These are phyloP conservation scores for Aureobasidium musti DNA, from an alignment of 2,329 filamentous ascomycete species.

Conservation along the genomic window DNA sequence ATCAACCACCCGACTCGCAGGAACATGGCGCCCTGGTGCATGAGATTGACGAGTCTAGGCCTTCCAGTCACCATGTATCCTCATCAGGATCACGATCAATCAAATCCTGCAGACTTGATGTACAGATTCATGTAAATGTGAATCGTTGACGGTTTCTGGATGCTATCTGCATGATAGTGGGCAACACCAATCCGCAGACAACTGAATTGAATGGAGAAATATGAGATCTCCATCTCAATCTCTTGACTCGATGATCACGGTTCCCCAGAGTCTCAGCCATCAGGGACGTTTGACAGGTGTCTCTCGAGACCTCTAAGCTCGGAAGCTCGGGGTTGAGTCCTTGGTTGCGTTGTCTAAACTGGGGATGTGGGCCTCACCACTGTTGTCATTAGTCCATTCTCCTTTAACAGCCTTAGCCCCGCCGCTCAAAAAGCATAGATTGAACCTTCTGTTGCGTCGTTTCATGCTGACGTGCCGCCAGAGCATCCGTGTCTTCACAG, in stretches of 20 bases:
- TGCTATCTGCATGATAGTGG: neutral
- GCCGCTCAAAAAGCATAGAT: constrained; percentile 8
- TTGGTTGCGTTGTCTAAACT: neutral
- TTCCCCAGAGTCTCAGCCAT: constrained; percentile 2
- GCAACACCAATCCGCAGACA: neutral
- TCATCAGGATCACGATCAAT: neutral
- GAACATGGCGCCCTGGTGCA: constrained; percentile 7
- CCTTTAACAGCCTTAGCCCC: constrained; percentile 12
- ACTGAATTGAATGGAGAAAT: neutral
- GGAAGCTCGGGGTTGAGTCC: neutral
- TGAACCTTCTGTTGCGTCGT: constrained; percentile 21
- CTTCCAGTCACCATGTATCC: neutral
- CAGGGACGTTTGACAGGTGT: constrained; percentile 16
- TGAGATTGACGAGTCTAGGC: neutral
- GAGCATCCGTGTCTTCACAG: neutral
- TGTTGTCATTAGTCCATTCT: neutral
- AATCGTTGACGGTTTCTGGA: neutral
- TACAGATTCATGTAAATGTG: neutral
- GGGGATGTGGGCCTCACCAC: constrained; percentile 16
- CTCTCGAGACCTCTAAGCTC: neutral
- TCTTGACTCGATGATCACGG: neutral
- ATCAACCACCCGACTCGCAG: neutral
- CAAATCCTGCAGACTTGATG: neutral
- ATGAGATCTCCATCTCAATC: neutral
- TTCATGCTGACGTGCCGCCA: constrained; percentile 20